Evolutionary conservation across 2,329 filamentous ascomycete species (phyloP), one percentile per base, ranked within the genome.

Genomic region (Microcyclospora pomicola): DNA sequence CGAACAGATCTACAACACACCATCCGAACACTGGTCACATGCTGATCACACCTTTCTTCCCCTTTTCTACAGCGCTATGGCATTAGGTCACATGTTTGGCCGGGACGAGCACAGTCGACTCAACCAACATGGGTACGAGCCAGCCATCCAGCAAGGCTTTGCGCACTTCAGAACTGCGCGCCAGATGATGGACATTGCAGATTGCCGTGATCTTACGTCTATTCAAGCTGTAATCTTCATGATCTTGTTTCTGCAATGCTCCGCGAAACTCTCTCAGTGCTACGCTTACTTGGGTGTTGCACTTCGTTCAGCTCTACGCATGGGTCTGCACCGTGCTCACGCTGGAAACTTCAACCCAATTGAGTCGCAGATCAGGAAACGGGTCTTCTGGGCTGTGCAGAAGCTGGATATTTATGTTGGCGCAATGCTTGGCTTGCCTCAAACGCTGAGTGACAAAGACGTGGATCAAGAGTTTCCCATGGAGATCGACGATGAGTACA

Each of bases 1-100:
- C 44, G 78, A 94, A 47, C 72, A 72, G 38, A 69, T 95, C 30
- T 95, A 93, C 59, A 74, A 80, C 46, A 75, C 68, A 15, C 67
- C 80, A 2, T 45, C 56, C 10, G 66, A 68, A 14, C 55, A 62
- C 31, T 67, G 65, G 44, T 59, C 55, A 12, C 60, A 63, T 40
- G 54, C 62, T 10, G 66, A 70, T 32, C 60, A 66, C 36, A 60
- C 50, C 16, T 70, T 69, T 39, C 49, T 69, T 28, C 66, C 67
- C 11, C 49, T 70, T 13, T 51, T 69, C 13, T 68, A 69, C 47
- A 61, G 63, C 28, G 63, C 64, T 4, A 53, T 69, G 34, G 65
- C 67, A 2, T 51, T 69, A 2, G 67, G 66, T 13, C 63, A 61
- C 30, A 53, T 69, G 0, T 69, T 66, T 37, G 58, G 60, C n/a